Conservation (phyloP, 352 stramenopile genomes). For the Phytophthora kernoviae region DNA sequence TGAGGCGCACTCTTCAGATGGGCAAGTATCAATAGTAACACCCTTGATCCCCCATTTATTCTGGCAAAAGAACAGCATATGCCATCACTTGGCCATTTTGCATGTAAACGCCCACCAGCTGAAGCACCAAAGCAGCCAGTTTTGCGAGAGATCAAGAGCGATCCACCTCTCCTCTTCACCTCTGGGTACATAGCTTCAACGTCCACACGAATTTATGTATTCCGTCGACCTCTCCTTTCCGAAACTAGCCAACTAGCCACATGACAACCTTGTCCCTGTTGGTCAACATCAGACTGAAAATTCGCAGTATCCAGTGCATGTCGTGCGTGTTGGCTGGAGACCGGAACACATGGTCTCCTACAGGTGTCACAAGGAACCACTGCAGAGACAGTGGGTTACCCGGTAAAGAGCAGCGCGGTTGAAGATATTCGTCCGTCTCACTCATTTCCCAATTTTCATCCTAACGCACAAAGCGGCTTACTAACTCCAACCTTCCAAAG, state of each 20-base stretch:
- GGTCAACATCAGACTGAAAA: slow-evolving; percentile 15
- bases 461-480: slow-evolving; percentile 16
- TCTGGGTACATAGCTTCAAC: slow-evolving; percentile 6
- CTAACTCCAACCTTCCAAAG: neutral
- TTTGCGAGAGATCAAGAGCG: slow-evolving; percentile 5
- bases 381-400: slow-evolving; percentile 2
- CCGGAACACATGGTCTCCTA: slow-evolving; percentile 1
- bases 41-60: too few relatives aligned
- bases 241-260: slow-evolving; percentile 7
- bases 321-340: slow-evolving; percentile 8
- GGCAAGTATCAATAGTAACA: too few relatives aligned
- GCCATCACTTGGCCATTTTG: too few relatives aligned
- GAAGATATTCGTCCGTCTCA: neutral
- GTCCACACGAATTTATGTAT: slow-evolving; percentile 6
- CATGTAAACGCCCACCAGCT: too few relatives aligned
- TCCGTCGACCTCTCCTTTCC: slow-evolving; percentile 9
- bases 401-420: too few relatives aligned
- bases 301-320: slow-evolving; percentile 6
- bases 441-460: slow-evolving; percentile 25
- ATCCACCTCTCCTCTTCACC: neutral
- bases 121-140: too few relatives aligned
- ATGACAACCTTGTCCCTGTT: slow-evolving; percentile 8
- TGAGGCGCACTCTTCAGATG: too few relatives aligned
- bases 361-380: too few relatives aligned
- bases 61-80: too few relatives aligned